Evolutionary conservation across 164 flowering plant species (phyloP), one percentile per base, ranked within the genome.

Genomic region (Stephania yunnanensis): DNA sequence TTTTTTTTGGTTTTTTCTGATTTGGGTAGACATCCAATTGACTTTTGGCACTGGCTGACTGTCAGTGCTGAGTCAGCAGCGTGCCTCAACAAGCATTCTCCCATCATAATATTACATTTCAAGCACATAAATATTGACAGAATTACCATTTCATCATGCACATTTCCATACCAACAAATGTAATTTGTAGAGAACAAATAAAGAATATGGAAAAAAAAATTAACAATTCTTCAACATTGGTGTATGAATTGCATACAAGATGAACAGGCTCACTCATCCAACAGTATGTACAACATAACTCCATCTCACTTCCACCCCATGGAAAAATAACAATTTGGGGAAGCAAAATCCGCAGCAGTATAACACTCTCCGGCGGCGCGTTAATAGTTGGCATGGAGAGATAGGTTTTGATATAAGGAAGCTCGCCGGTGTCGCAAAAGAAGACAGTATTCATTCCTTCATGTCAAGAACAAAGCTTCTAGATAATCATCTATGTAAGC

Each of bases 401-500:
- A 55, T 55, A 19, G 12, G 63, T 55, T 15, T 55, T 55, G 19
- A 15, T 55, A 12, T 55, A 19, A 55, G 17, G 63, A 55, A 55
- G n/a, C 63, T 19, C 63, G 11, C 19, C 1, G 63, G 1, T 11
- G 63, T 10, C 63, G 17, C 63, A 55, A 55, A 58, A 58, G 19
- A 19, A 58, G 19, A 15, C 19, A 22, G n/a, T 12, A 19, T 15
- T 58, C 13, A 70, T 70, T n/a, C 66, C 75, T 68, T 82, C 81
- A 86, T 19, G 82, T 61, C 80, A 87, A 80, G 86, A 86, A 92
- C 65, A 93, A 82, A 74, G 97, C 95, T 84, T 95, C 99, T 85
- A 95, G 80, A 85, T 91, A 93, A 76, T 92, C 99, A 82, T 95
- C 99, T 68, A 93, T 82, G 78, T 93, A 93, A 58, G 99, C 98